These are phyloP conservation scores for Ophioceras dolichostomum DNA, from an alignment of 2,329 filamentous ascomycete genomes.

Conservation along the genomic window DNA sequence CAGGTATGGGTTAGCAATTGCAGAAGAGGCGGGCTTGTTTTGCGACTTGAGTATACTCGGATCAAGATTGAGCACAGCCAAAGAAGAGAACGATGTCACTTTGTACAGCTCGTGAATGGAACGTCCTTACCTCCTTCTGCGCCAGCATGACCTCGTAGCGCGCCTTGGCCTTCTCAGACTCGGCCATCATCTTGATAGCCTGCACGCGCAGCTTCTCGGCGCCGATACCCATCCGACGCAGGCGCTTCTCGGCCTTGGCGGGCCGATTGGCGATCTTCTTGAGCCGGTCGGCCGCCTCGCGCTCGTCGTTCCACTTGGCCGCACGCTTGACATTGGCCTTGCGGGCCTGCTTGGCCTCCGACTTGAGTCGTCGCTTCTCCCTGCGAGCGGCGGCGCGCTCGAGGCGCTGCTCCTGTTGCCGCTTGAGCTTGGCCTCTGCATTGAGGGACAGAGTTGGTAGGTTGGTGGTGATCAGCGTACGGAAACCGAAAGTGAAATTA, in stretches of 20 bases:
- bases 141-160: background rate
- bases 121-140: background rate
- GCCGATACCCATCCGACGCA: constrained; percentile 21
- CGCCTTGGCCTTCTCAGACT: constrained; percentile 16
- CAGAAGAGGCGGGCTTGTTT: too few species aligned
- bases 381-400: constrained; percentile 17
- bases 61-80: too few species aligned
- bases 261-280: constrained; percentile 14
- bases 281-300: constrained; percentile 18
- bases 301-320: constrained; percentile 20
- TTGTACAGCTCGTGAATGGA: too few species aligned
- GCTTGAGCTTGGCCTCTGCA: constrained; percentile 16
- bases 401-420: constrained; percentile 14
- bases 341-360: constrained; percentile 24
- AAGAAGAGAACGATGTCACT: too few species aligned
- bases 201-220: constrained; percentile 27
- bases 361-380: constrained; percentile 21
- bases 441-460: too few species aligned
- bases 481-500: too few species aligned
- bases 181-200: constrained; percentile 24
- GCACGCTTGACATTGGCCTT: constrained; percentile 19
- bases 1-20: too few species aligned
- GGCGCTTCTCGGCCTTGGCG: constrained; percentile 24
- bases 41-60: too few species aligned
- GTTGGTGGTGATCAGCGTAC: too few species aligned